phyloP scores from a whole-genome alignment of 163 green algal genomes.

The Trebouxiophyceae sp. region DNA sequence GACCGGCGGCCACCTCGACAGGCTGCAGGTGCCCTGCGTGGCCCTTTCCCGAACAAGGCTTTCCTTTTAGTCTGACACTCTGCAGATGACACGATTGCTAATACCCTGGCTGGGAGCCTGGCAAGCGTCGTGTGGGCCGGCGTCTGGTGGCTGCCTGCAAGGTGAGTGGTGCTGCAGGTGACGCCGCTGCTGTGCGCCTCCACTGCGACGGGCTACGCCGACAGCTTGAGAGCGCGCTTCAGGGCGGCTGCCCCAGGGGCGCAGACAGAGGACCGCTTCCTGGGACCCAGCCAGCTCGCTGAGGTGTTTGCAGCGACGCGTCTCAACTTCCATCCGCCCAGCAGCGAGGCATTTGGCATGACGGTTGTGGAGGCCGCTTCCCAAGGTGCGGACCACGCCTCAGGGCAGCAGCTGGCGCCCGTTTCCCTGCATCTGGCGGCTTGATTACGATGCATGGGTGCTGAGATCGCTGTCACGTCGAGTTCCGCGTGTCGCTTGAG shows the following conservation, averaged over 20 bases:
- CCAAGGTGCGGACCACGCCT: constrained; percentile 25
- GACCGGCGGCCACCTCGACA: neutral
- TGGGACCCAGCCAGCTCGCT: constrained; percentile 50
- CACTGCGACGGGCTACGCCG: constrained; percentile 34
- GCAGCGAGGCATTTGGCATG: constrained; percentile 82
- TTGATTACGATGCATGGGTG: neutral
- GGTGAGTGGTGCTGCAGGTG: constrained; percentile 14
- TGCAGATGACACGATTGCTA: no score
- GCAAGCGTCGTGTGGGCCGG: no score
- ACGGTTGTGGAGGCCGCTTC: constrained; percentile 77
- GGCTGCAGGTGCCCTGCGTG: constrained; percentile 5
- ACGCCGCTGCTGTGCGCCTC: constrained; percentile 53
- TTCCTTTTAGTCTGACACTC: no score
- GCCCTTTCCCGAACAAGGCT: no score
- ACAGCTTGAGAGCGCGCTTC: constrained; percentile 21
- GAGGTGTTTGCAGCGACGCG: constrained; percentile 33
- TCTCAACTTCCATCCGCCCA: constrained; percentile 69
- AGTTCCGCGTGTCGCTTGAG: neutral
- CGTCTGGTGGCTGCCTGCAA: neutral
- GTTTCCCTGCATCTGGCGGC: neutral
- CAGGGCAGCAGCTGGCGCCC: neutral
- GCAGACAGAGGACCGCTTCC: constrained; percentile 49
- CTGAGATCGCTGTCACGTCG: neutral
- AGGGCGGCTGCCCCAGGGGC: constrained; percentile 6
- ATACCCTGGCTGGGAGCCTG: no score